A percentile compares a stretch with the other conserved stretches of the same genome.
These are phyloP conservation scores for Albatrellus ellisii DNA, from an alignment of 768 basidiomycete genomes.

Conservation along the genomic window DNA sequence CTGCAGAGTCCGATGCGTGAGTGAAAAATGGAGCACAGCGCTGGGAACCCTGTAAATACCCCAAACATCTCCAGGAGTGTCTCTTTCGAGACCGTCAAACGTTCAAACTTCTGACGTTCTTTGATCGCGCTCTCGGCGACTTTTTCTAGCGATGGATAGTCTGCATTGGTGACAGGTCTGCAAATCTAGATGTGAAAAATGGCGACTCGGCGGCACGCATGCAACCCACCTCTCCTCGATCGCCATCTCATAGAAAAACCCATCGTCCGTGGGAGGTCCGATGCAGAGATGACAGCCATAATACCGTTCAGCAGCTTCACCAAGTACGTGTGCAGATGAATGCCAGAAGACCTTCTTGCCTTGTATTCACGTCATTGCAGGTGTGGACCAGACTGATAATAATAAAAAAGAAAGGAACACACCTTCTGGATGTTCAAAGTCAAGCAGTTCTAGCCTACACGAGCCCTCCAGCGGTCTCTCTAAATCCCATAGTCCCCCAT, in stretches of 20 bases:
- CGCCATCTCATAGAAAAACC: slow-evolving; percentile 99
- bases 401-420: slow-evolving; percentile 3
- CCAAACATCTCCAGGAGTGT: slow-evolving; percentile 93
- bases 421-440: slow-evolving; percentile 92
- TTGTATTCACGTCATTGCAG: slow-evolving; percentile 16
- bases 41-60: slow-evolving; percentile 27
- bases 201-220: neutral
- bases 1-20: slow-evolving; percentile 26
- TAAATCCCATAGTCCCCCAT: slow-evolving; percentile 86
- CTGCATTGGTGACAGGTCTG: slow-evolving; percentile 66
- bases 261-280: slow-evolving; percentile 94
- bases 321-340: slow-evolving; percentile 95
- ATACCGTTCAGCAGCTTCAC: slow-evolving; percentile 91
- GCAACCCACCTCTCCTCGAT: slow-evolving; percentile 58
- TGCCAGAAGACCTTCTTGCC: slow-evolving; percentile 99
- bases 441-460: slow-evolving; percentile 70
- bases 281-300: slow-evolving; percentile 96
- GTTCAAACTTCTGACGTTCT: slow-evolving; percentile 96
- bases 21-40: neutral
- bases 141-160: slow-evolving; percentile 86
- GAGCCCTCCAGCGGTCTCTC: slow-evolving; percentile 86
- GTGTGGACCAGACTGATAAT: neutral
- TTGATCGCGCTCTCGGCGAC: slow-evolving; percentile 80
- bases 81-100: slow-evolving; percentile 87
- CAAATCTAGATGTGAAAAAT: neutral